A percentile compares a stretch with the other conserved stretches of the same genome.
Evolutionary conservation across 2,329 filamentous ascomycete species (phyloP).

Genomic region (Penicillium concentricum): DNA sequence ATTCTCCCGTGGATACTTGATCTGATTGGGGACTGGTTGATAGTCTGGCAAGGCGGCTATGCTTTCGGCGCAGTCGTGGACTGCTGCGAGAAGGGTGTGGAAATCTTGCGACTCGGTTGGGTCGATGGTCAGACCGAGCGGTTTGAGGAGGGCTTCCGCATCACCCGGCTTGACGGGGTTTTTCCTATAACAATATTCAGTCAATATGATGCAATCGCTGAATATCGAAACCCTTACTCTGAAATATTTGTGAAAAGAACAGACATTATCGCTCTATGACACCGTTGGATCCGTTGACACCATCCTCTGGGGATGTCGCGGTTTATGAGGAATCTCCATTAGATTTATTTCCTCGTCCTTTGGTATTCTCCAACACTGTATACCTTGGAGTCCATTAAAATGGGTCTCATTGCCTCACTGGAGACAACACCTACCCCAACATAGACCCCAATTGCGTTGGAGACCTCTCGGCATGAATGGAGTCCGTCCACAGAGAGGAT

Average conservation of each 20-base stretch:
- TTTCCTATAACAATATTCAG: constrained; percentile 4
- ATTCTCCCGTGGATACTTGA: constrained; percentile 47
- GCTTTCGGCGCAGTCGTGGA: constrained; percentile 52
- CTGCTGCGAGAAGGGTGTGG: constrained; percentile 50
- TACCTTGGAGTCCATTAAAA: neutral
- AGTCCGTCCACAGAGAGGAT: neutral
- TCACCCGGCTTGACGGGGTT: constrained; percentile 47
- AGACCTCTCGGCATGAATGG: neutral
- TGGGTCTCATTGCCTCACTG: neutral
- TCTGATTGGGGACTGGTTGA: constrained; percentile 42
- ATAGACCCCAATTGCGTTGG: constrained; percentile 1
- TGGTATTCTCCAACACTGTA: constrained; percentile 2
- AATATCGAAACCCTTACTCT: constrained; percentile 14
- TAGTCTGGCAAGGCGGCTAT: constrained; percentile 50
- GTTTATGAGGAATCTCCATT: constrained; percentile 1
- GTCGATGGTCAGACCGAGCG: constrained; percentile 40
- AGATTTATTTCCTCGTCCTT: neutral
- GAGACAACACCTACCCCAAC: constrained; percentile 2
- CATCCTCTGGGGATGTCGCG: constrained; percentile 2
- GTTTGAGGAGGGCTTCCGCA: constrained; percentile 37
- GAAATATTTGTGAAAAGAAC: constrained; percentile 32
- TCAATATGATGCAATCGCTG: neutral
- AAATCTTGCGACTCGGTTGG: constrained; percentile 46
- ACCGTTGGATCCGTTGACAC: neutral
- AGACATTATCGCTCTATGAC: constrained; percentile 20